These are phyloP conservation scores for Raddia distichophylla DNA, from an alignment of 176 grass and related monocot species.

Conservation along the genomic window DNA sequence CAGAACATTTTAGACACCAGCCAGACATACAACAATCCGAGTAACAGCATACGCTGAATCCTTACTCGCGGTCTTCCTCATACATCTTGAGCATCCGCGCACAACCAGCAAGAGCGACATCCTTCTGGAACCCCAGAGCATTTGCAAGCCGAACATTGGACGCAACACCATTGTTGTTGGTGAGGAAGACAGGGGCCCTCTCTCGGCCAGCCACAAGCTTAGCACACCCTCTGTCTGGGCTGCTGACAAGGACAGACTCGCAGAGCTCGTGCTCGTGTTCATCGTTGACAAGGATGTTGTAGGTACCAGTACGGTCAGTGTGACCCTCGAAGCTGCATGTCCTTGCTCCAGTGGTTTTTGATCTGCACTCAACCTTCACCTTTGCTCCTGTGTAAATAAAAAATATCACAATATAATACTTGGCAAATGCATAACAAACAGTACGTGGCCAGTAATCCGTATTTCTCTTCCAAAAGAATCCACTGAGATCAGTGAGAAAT, in stretches of 20 bases:
- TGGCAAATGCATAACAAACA: background rate
- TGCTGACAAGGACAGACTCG: constrained; percentile 87
- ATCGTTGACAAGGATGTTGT: constrained; percentile 65
- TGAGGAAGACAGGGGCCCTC: constrained; percentile 85
- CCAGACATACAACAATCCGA: background rate
- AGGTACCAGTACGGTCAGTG: constrained; percentile 88
- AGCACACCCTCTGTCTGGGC: constrained; percentile 61
- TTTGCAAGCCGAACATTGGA: constrained; percentile 73
- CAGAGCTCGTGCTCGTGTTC: constrained; percentile 86
- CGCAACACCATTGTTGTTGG: constrained; percentile 75
- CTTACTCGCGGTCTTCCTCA: constrained; percentile 51
- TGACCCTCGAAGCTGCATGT: constrained; percentile 72
- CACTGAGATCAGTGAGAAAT: background rate
- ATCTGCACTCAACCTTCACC: constrained; percentile 79
- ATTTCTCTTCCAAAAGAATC: background rate
- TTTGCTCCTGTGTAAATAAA: constrained; percentile 67
- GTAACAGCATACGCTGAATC: background rate
- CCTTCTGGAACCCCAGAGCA: constrained; percentile 75
- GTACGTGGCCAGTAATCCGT: background rate
- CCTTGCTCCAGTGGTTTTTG: constrained; percentile 50
- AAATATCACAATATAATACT: background rate
- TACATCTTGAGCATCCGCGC: constrained; percentile 72
- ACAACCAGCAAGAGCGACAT: constrained; percentile 54
- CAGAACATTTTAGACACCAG: constrained; percentile 12
- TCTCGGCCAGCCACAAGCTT: constrained; percentile 65